phyloP scores from a whole-genome alignment of 805 yeast species.

The Myxozyma monticola region DNA sequence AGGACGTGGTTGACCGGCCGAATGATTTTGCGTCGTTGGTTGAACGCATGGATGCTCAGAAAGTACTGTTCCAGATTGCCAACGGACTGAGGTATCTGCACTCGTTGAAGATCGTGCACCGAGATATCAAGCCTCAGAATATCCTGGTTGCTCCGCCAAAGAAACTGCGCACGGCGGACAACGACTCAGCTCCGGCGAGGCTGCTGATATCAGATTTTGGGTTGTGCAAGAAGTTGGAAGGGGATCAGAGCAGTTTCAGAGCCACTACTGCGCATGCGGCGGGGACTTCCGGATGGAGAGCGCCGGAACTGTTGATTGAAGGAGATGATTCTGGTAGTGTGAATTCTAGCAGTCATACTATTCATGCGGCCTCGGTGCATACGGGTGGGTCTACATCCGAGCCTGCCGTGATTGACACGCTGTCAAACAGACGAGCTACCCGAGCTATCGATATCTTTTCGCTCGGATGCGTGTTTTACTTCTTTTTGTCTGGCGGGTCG shows the following conservation, averaged over 20 bases:
- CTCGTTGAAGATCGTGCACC: slow-evolving; percentile 84
- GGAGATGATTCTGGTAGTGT: slow-evolving; percentile 9
- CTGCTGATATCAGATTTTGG: slow-evolving; percentile 94
- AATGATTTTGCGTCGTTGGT: slow-evolving; percentile 43
- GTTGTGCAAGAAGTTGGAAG: slow-evolving; percentile 84
- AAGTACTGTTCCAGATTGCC: slow-evolving; percentile 71
- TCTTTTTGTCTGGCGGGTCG: slow-evolving; percentile 73
- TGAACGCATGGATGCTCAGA: slow-evolving; percentile 49
- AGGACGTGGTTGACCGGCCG: slow-evolving; percentile 70
- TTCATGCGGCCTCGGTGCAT: background rate
- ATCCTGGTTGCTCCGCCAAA: slow-evolving; percentile 77
- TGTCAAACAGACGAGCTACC: slow-evolving; percentile 62
- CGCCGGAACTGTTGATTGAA: slow-evolving; percentile 76
- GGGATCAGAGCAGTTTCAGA: slow-evolving; percentile 88
- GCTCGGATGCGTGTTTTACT: slow-evolving; percentile 90
- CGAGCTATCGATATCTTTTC: slow-evolving; percentile 92
- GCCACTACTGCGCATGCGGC: slow-evolving; percentile 93
- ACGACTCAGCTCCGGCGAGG: slow-evolving; percentile 50
- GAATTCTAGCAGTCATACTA: slow-evolving; percentile 4
- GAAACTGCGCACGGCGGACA: slow-evolving; percentile 10
- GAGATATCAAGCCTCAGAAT: slow-evolving; percentile 94
- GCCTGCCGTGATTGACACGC: slow-evolving; percentile 43
- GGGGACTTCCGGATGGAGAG: slow-evolving; percentile 98
- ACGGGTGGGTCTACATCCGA: slow-evolving; percentile 37
- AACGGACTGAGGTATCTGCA: slow-evolving; percentile 85